Conservation (phyloP, 148 eudicot genomes). For the Rhododendron ovatum region DNA sequence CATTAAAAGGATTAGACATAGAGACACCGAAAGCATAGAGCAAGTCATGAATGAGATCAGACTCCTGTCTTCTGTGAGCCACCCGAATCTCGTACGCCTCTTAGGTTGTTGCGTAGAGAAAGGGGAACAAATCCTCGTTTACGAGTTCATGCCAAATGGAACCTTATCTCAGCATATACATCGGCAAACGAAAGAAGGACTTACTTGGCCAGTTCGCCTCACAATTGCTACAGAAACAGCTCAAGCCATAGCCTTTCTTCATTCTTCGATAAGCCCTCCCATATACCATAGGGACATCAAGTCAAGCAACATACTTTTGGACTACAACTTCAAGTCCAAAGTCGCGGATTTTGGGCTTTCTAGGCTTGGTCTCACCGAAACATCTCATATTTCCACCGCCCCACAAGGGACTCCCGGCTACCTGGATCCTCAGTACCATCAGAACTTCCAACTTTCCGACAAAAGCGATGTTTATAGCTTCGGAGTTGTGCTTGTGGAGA, state of each 20-base stretch:
- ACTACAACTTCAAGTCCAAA: slow-evolving; percentile 48
- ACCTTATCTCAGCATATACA: slow-evolving; percentile 55
- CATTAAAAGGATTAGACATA: slow-evolving; percentile 44
- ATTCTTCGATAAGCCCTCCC: slow-evolving; percentile 53
- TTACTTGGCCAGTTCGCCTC: slow-evolving; percentile 50
- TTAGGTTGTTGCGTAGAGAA: slow-evolving; percentile 56
- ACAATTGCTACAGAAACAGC: slow-evolving; percentile 55
- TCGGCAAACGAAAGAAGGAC: slow-evolving; percentile 31
- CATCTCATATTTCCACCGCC: slow-evolving; percentile 64
- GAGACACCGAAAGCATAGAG: slow-evolving; percentile 43
- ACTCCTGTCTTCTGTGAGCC: slow-evolving; percentile 58
- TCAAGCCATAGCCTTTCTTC: slow-evolving; percentile 65
- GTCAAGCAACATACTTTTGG: slow-evolving; percentile 69
- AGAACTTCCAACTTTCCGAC: slow-evolving; percentile 57
- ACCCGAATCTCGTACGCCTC: slow-evolving; percentile 57
- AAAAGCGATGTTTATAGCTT: slow-evolving; percentile 73
- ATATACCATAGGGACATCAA: slow-evolving; percentile 76
- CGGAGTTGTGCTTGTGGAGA: slow-evolving; percentile 68
- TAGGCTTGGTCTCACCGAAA: slow-evolving; percentile 51
- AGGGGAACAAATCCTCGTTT: slow-evolving; percentile 55
- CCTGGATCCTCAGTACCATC: slow-evolving; percentile 79
- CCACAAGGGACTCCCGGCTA: slow-evolving; percentile 83
- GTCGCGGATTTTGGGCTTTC: slow-evolving; percentile 83
- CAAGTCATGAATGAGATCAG: slow-evolving; percentile 67
- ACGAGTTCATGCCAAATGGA: slow-evolving; percentile 68